Evolutionary conservation across 148 eudicot species (phyloP).

Genomic region (Oxyria digyna): DNA sequence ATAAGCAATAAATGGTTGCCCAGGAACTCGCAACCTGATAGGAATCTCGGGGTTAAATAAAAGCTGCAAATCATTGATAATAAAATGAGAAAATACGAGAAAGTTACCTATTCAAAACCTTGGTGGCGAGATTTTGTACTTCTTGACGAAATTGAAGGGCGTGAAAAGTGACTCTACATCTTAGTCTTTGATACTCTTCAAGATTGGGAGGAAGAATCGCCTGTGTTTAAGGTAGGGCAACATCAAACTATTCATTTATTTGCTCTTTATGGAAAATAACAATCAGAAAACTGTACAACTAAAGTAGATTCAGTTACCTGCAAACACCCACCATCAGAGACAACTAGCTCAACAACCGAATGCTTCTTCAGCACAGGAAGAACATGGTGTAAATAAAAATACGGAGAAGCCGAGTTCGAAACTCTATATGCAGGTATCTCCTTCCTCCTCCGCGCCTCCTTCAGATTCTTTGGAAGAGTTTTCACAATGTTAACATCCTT

Average conservation of each 20-base stretch:
- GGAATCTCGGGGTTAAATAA: neutral
- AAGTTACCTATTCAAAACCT: conserved; percentile 48
- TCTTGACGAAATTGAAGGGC: conserved; percentile 69
- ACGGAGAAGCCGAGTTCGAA: conserved; percentile 44
- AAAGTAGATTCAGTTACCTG: conserved; percentile 37
- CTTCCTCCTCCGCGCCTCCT: conserved; percentile 75
- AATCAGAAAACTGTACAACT: neutral
- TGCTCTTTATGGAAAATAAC: too few relatives aligned
- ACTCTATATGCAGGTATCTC: conserved; percentile 63
- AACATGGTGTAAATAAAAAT: conserved; percentile 67
- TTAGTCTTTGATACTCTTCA: conserved; percentile 76
- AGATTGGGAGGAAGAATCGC: conserved; percentile 61
- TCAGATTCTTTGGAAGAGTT: conserved; percentile 81
- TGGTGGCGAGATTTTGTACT: conserved; percentile 70
- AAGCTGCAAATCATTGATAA: neutral
- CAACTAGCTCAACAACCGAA: conserved; percentile 60
- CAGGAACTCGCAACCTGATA: conserved; percentile 48
- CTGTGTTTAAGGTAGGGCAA: conserved; percentile 21
- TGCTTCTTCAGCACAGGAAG: conserved; percentile 66
- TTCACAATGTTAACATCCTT: conserved; percentile 65
- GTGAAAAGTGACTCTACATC: conserved; percentile 83
- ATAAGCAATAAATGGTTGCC: conserved; percentile 77
- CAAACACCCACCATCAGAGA: conserved; percentile 91
- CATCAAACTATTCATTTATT: neutral
- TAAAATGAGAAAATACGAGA: neutral